Percentiles rank a stretch among this genome's conserved stretches.
These are phyloP conservation scores for Articulospora tetracladia DNA, from an alignment of 495 filamentous ascomycete species.

Conservation along the genomic window DNA sequence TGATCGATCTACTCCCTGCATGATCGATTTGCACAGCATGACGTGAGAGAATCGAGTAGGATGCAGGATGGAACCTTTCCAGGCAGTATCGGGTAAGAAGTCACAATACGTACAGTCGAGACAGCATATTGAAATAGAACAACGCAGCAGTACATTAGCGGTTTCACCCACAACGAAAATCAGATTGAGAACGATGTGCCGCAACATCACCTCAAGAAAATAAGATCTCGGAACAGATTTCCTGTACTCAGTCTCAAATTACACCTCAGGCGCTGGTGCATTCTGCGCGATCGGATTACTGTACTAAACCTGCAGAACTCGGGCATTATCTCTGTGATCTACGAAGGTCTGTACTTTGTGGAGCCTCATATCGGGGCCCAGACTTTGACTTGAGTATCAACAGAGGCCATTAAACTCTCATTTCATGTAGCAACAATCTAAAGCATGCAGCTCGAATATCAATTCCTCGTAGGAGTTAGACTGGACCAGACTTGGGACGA, in stretches of 20 bases:
- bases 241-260: background rate
- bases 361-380: background rate
- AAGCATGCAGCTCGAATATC: too few species aligned
- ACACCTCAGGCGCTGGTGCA: background rate
- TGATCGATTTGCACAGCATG: background rate
- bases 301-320: background rate
- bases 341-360: background rate
- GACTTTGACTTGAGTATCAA: background rate
- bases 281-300: background rate
- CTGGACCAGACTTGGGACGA: too few species aligned
- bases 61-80: background rate
- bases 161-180: too few species aligned
- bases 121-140: background rate
- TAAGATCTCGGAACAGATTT: background rate
- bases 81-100: too few species aligned
- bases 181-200: too few species aligned
- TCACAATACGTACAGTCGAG: too few species aligned
- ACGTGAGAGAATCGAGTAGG: background rate
- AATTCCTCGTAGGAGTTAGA: too few species aligned
- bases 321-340: too few species aligned
- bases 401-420: background rate
- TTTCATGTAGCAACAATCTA: background rate
- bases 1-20: background rate
- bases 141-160: background rate
- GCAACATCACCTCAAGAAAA: background rate